phyloP scores from a whole-genome alignment of 352 stramenopile genomes.

The Phytophthora pistaciae region DNA sequence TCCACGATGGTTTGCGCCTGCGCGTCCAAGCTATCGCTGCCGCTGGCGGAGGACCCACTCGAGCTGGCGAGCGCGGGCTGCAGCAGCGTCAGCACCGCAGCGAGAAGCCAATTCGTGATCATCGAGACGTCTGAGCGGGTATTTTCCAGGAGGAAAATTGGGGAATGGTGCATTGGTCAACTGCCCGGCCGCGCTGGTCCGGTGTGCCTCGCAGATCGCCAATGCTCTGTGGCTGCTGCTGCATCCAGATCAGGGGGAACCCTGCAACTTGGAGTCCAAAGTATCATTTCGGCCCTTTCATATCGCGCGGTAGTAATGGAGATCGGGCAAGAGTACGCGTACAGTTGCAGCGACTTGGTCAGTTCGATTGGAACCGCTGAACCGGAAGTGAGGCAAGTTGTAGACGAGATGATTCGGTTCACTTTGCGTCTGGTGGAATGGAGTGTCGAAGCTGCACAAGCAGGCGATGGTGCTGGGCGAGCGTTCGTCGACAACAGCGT shows the following conservation, averaged over 20 bases:
- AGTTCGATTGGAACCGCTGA: not conserved
- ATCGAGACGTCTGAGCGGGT: slow-evolving; percentile 8
- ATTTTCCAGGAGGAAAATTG: slow-evolving; percentile 22
- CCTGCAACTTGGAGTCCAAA: not conserved
- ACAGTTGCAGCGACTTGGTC: slow-evolving; percentile 1
- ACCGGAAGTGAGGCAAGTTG: not conserved
- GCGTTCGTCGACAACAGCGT: not conserved
- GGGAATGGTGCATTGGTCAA: slow-evolving; percentile 5
- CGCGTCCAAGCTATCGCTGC: slow-evolving; percentile 14
- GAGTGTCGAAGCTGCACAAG: not conserved
- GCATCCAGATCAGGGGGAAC: not conserved
- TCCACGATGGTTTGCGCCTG: slow-evolving; percentile 34
- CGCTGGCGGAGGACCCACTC: slow-evolving; percentile 2
- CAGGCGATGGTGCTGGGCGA: not conserved
- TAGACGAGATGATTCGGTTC: slow-evolving; percentile 3
- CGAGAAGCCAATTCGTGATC: slow-evolving; percentile 10
- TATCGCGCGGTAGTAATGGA: not conserved
- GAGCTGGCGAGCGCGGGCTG: slow-evolving; percentile 4
- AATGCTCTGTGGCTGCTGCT: slow-evolving; percentile 5
- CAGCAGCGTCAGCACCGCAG: slow-evolving; percentile 3
- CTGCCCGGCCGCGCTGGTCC: not conserved
- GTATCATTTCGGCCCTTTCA: not conserved
- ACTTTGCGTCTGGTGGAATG: not conserved
- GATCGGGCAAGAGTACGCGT: not conserved
- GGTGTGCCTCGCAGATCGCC: slow-evolving; percentile 12